Conservation (phyloP, 2,329 filamentous ascomycete genomes). For the Arthrinium phaeospermum region DNA sequence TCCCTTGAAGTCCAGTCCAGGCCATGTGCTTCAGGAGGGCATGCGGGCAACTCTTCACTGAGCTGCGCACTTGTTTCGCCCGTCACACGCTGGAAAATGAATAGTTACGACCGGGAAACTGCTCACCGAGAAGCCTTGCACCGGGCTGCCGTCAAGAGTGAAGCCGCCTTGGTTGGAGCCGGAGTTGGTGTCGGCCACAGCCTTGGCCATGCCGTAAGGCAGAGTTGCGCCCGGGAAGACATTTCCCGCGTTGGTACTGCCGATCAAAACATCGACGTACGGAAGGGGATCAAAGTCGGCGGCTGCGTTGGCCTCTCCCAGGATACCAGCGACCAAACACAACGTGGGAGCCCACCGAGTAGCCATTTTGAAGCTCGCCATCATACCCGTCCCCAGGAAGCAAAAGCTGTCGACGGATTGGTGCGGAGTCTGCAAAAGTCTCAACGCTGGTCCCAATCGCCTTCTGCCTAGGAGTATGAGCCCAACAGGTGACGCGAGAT, state of each 20-base stretch:
- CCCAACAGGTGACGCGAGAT: background rate
- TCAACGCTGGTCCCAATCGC: background rate
- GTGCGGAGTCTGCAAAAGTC: background rate
- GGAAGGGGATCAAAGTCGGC: slow-evolving; percentile 42
- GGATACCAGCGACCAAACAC: background rate
- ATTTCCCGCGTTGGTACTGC: slow-evolving; percentile 54
- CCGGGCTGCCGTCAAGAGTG: slow-evolving; percentile 53
- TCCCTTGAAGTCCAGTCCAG: background rate
- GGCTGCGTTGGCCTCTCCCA: background rate
- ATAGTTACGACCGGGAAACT: background rate
- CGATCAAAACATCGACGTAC: slow-evolving; percentile 60
- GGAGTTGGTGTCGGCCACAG: slow-evolving; percentile 60
- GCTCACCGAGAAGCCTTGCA: slow-evolving; percentile 57
- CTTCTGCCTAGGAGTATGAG: background rate
- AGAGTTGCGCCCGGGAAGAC: slow-evolving; percentile 50
- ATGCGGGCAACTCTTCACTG: background rate
- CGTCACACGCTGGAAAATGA: background rate
- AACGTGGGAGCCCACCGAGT: background rate
- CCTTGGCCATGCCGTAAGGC: slow-evolving; percentile 57
- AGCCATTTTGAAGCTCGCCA: background rate
- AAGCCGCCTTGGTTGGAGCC: slow-evolving; percentile 63
- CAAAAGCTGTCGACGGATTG: background rate
- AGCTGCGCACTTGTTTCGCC: background rate
- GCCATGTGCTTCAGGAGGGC: background rate
- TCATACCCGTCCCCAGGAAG: background rate